These are phyloP conservation scores for Septoria petroselini DNA, from an alignment of 2,329 filamentous ascomycete species.

Conservation along the genomic window DNA sequence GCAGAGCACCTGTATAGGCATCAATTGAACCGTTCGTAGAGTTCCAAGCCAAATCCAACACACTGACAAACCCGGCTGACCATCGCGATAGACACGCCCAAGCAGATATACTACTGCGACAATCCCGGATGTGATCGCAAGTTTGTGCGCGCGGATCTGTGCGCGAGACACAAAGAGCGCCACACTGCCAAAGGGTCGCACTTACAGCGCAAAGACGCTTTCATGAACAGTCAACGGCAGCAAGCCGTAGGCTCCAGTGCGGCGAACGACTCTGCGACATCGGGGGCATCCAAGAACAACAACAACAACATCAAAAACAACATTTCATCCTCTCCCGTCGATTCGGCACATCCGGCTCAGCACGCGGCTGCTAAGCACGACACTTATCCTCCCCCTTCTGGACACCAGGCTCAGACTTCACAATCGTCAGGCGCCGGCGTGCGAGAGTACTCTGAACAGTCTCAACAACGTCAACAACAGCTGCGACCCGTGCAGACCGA, in stretches of 20 bases:
- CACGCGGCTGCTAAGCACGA: conserved; percentile 13
- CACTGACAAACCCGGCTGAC: conserved; percentile 11
- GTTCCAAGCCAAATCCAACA: conserved; percentile 3
- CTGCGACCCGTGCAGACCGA: conserved; percentile 17
- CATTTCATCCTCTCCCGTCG: conserved; percentile 26
- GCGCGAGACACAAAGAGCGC: conserved; percentile 61
- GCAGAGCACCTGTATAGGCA: conserved; percentile 96
- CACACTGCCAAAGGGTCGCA: conserved; percentile 66
- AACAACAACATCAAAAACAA: too few relatives aligned
- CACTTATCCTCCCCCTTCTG: conserved; percentile 14
- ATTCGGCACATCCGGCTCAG: conserved; percentile 22
- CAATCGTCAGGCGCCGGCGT: conserved; percentile 17
- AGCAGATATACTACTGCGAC: conserved; percentile 91
- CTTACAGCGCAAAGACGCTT: conserved; percentile 68
- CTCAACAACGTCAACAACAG: conserved; percentile 14
- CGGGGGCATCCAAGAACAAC: conserved; percentile 18
- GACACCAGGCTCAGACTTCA: conserved; percentile 14
- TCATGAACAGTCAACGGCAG: conserved; percentile 48
- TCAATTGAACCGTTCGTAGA: conserved; percentile 78
- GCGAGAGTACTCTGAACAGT: conserved; percentile 12
- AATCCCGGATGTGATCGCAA: conserved; percentile 85
- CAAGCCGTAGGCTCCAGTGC: conserved; percentile 11
- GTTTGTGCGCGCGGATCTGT: conserved; percentile 90
- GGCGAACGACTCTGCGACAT: conserved; percentile 19
- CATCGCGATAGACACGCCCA: conserved; percentile 69